These are phyloP conservation scores for Steccherinum ochraceum DNA, from an alignment of 768 basidiomycete species.

Conservation along the genomic window DNA sequence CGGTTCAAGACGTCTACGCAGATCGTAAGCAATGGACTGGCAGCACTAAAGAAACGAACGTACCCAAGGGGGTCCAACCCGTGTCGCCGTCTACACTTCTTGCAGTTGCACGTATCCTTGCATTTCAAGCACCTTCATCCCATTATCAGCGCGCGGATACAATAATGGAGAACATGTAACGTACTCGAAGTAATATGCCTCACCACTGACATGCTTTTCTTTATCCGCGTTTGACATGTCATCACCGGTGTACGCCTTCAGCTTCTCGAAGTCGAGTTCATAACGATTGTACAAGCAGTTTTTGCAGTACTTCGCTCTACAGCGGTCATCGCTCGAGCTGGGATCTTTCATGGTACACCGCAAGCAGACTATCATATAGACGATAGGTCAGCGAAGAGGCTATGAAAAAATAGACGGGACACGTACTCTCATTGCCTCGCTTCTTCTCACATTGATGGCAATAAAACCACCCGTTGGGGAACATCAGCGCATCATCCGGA, in stretches of 20 bases:
- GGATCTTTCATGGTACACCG: conserved; percentile 30
- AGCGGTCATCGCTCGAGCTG: conserved; percentile 33
- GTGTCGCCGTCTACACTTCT: conserved; percentile 54
- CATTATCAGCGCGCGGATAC: too few relatives aligned
- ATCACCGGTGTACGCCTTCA: conserved; percentile 22
- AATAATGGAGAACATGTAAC: conserved; percentile 6
- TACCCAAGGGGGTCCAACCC: conserved; percentile 59
- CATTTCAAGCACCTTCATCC: conserved; percentile 78
- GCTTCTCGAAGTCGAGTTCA: conserved; percentile 39
- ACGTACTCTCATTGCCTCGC: conserved; percentile 44
- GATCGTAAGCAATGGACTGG: not conserved
- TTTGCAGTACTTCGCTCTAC: conserved; percentile 56
- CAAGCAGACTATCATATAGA: conserved; percentile 21
- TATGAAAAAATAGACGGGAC: not conserved
- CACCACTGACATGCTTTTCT: conserved; percentile 22
- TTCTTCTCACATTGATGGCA: conserved; percentile 74
- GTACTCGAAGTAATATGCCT: conserved; percentile 49
- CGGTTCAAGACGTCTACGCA: not conserved
- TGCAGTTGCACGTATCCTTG: conserved; percentile 60
- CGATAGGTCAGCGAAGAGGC: conserved; percentile 1
- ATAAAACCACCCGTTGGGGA: conserved; percentile 38
- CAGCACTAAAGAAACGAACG: conserved; percentile 13
- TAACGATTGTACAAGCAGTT: conserved; percentile 66
- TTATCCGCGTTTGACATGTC: conserved; percentile 12
- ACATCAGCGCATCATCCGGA: conserved; percentile 15